These are phyloP conservation scores for Harringtonia lauricola DNA, from an alignment of 2,329 filamentous ascomycete species.

Conservation along the genomic window DNA sequence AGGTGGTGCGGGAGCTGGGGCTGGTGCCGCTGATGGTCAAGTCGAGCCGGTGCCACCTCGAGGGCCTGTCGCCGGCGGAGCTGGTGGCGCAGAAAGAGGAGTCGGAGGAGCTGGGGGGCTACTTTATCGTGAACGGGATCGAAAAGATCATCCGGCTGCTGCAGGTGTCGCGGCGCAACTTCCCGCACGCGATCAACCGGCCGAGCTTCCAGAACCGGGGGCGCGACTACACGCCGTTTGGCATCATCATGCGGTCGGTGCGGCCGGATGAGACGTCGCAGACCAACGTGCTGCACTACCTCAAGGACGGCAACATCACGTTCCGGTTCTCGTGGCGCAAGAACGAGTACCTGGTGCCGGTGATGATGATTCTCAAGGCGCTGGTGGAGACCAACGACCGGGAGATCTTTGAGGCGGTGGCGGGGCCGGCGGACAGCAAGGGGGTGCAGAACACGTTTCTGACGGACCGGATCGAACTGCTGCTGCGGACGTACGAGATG, in stretches of 20 bases:
- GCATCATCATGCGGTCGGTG: conserved; percentile 84
- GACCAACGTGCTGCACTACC: conserved; percentile 92
- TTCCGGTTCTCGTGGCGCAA: conserved; percentile 98
- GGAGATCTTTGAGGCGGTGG: conserved; percentile 89
- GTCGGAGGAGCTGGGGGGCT: conserved; percentile 89
- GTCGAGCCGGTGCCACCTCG: conserved; percentile 85
- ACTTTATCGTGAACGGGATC: conserved; percentile 95
- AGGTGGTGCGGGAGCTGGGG: conserved; percentile 76
- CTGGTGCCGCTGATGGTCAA: conserved; percentile 89
- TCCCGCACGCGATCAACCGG: conserved; percentile 86
- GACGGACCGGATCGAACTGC: conserved; percentile 83
- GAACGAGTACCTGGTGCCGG: conserved; percentile 89
- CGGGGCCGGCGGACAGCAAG: conserved; percentile 66
- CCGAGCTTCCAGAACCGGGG: conserved; percentile 85
- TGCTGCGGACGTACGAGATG: conserved; percentile 85
- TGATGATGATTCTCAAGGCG: conserved; percentile 94
- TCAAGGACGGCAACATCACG: conserved; percentile 90
- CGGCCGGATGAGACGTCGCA: conserved; percentile 97
- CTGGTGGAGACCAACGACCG: conserved; percentile 91
- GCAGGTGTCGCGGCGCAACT: conserved; percentile 83
- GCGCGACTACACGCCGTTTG: conserved; percentile 75
- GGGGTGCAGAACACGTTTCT: conserved; percentile 83
- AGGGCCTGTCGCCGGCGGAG: conserved; percentile 70
- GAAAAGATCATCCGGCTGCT: conserved; percentile 94
- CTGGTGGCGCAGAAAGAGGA: conserved; percentile 87